phyloP scores from a whole-genome alignment of 495 filamentous ascomycete species.

The Echria macrotheca region DNA sequence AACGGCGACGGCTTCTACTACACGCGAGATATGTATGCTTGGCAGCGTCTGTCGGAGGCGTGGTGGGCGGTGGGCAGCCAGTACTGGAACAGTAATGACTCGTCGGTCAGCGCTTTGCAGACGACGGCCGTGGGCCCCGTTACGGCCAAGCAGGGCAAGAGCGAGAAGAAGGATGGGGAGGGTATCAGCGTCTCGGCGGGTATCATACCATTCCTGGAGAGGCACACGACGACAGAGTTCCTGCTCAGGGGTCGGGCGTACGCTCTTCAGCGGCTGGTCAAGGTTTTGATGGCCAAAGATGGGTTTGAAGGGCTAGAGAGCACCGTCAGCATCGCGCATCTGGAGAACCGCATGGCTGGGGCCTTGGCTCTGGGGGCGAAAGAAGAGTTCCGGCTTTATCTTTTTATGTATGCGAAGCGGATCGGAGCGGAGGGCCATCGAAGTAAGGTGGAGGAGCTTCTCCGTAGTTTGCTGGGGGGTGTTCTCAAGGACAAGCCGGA shows the following conservation, averaged over 20 bases:
- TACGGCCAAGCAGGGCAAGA: constrained; percentile 15
- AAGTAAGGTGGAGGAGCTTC: constrained; percentile 84
- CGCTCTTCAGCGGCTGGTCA: constrained; percentile 83
- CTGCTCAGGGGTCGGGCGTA: constrained; percentile 87
- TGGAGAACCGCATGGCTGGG: constrained; percentile 91
- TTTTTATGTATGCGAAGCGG: constrained; percentile 94
- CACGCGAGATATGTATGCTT: constrained; percentile 73
- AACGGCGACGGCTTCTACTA: constrained; percentile 94
- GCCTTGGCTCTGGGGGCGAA: constrained; percentile 76
- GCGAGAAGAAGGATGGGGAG: constrained; percentile 33
- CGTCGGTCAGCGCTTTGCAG: constrained; percentile 70
- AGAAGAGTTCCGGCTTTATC: constrained; percentile 85
- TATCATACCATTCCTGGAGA: constrained; percentile 86
- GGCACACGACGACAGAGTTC: constrained; percentile 87
- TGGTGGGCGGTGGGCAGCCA: constrained; percentile 99
- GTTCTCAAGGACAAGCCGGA: constrained; percentile 50
- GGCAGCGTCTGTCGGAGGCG: constrained; percentile 87
- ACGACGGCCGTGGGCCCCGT: constrained; percentile 56
- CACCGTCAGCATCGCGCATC: constrained; percentile 83
- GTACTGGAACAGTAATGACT: constrained; percentile 96
- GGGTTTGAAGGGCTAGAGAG: constrained; percentile 91
- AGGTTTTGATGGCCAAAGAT: constrained; percentile 74
- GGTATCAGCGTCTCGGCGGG: constrained; percentile 75
- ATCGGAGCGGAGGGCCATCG: constrained; percentile 84
- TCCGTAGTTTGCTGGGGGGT: constrained; percentile 72